Conservation (phyloP, 1,139 yeast species). For the Keqinozyma sinolaborantium region DNA sequence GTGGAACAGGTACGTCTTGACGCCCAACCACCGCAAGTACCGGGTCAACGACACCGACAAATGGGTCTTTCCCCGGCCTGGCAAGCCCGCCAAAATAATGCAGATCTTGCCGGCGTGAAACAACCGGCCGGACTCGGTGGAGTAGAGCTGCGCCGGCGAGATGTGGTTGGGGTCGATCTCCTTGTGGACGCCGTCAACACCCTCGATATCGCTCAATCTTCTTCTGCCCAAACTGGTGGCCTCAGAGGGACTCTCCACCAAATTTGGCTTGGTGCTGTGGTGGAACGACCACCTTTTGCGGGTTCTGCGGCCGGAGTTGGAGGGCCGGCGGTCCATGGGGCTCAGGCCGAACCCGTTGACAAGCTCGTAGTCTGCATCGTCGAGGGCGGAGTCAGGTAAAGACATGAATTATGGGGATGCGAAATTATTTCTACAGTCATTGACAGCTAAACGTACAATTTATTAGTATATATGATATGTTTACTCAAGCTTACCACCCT, state of each 20-base stretch:
- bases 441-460: not conserved
- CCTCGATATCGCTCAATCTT: conserved; percentile 40
- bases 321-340: conserved; percentile 21
- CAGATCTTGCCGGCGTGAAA: conserved; percentile 96
- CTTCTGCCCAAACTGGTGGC: conserved; percentile 28
- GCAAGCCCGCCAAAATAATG: conserved; percentile 86
- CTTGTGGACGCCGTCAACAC: conserved; percentile 53
- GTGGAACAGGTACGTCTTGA: conserved; percentile 87
- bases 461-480: conserved; percentile 5
- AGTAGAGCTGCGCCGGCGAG: conserved; percentile 84
- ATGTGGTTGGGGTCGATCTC: conserved; percentile 48
- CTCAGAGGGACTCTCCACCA: conserved; percentile 29
- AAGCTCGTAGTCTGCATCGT: conserved; percentile 30
- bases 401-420: not conserved
- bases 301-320: conserved; percentile 25
- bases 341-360: conserved; percentile 39
- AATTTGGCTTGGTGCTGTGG: conserved; percentile 32
- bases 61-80: conserved; percentile 96
- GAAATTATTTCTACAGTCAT: not conserved
- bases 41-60: conserved; percentile 88
- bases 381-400: conserved; percentile 10
- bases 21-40: conserved; percentile 93
- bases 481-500: conserved; percentile 37
- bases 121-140: conserved; percentile 84
- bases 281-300: conserved; percentile 46